Conservation (phyloP, 2,329 filamentous ascomycete genomes). For the Claviceps pusilla region DNA sequence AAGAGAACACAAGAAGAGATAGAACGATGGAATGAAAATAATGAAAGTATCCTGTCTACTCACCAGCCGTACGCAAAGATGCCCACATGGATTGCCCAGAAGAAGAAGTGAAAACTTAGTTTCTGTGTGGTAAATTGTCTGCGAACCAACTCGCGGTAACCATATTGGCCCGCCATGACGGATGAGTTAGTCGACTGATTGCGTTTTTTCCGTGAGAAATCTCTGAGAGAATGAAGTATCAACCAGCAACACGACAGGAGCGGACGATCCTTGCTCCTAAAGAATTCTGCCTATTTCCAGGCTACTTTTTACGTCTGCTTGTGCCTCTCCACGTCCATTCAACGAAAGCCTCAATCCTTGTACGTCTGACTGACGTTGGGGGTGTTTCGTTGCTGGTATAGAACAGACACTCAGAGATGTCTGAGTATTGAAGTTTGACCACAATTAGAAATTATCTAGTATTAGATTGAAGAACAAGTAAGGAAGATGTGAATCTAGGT, state of each 20-base stretch:
- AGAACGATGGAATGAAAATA: not conserved
- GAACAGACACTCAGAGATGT: not conserved
- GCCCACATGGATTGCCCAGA: constrained; percentile 63
- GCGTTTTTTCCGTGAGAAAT: not conserved
- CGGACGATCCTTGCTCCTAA: not conserved
- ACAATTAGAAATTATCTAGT: not conserved
- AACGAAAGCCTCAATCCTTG: not conserved
- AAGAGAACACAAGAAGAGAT: not conserved
- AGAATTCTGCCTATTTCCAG: not conserved
- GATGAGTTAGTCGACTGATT: not conserved
- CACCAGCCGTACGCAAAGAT: constrained; percentile 82
- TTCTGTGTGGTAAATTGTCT: constrained; percentile 58
- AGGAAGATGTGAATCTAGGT: not conserved
- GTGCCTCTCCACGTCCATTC: not conserved
- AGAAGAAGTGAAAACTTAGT: constrained; percentile 64
- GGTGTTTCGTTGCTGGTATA: not conserved
- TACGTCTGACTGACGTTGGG: not conserved
- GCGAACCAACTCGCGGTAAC: constrained; percentile 29
- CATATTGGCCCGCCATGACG: constrained; percentile 26
- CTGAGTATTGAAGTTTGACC: not conserved
- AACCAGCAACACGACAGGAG: constrained; percentile 34
- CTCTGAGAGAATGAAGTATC: constrained; percentile 24
- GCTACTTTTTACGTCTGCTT: not conserved
- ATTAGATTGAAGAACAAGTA: not conserved
- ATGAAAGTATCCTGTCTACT: constrained; percentile 16